phyloP scores from a whole-genome alignment of 2,329 filamentous ascomycete genomes.

The Pseudogymnoascus sp. region DNA sequence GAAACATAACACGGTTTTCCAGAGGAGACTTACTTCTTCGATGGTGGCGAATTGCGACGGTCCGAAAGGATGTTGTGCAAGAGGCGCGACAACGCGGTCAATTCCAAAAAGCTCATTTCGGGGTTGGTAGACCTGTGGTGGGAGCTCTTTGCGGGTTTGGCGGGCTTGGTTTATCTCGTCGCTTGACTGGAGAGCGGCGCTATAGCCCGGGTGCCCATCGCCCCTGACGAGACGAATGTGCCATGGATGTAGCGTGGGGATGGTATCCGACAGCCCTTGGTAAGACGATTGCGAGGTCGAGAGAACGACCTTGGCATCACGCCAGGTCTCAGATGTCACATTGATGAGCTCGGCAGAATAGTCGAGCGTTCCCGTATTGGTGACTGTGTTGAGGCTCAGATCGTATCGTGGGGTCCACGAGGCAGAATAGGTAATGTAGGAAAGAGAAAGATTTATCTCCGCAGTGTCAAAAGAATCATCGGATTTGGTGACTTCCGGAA shows the following conservation, averaged over 20 bases:
- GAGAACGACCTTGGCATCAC: slow-evolving; percentile 34
- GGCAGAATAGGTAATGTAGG: slow-evolving; percentile 29
- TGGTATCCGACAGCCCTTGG: slow-evolving; percentile 38
- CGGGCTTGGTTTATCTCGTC: slow-evolving; percentile 28
- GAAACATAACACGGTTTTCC: background rate
- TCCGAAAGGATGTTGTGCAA: background rate
- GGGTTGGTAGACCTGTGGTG: slow-evolving; percentile 25
- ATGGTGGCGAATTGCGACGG: background rate
- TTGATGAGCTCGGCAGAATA: slow-evolving; percentile 47
- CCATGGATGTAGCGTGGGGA: slow-evolving; percentile 39
- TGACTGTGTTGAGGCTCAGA: slow-evolving; percentile 33
- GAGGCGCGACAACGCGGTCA: background rate
- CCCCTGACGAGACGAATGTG: slow-evolving; percentile 33
- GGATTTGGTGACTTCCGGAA: slow-evolving; percentile 14
- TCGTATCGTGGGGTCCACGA: slow-evolving; percentile 42
- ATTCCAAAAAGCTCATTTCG: slow-evolving; percentile 31
- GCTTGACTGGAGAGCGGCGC: slow-evolving; percentile 18
- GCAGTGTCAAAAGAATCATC: slow-evolving; percentile 4
- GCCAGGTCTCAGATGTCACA: slow-evolving; percentile 40
- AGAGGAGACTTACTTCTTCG: background rate
- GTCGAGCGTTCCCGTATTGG: slow-evolving; percentile 29
- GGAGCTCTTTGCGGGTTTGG: slow-evolving; percentile 25
- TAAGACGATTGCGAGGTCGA: slow-evolving; percentile 43
- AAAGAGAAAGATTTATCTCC: slow-evolving; percentile 24
- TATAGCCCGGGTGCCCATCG: slow-evolving; percentile 9